Base-by-base conservation (phyloP, 1,284 basidiomycete genomes). In the Sporisorium sorghi region DNA sequence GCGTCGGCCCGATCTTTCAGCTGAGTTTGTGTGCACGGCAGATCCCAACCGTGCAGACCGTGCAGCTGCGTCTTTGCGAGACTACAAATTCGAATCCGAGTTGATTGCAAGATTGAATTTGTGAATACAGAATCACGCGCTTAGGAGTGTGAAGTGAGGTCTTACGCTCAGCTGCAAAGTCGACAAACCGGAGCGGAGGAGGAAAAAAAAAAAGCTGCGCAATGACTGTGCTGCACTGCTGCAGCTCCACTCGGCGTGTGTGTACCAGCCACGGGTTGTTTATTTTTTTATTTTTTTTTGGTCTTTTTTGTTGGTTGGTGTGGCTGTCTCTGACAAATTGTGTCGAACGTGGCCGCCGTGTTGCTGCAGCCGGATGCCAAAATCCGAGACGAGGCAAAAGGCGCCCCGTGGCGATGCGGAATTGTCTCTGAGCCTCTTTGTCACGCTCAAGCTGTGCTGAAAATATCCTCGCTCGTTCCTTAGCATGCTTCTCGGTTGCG, bases 251-350 rank as follows among this genome's bases (percentile, higher is more conserved):
- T 30, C 28, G 23, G 15, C 17, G 5, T n/a, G 6, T 30, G 11
- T 26, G 21, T 26, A 30, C n/a, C n/a, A n/a, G n/a, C n/a, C n/a
- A n/a, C 44, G 44, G 26, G 46, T 32, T 47, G 46, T 47, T 28
- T 47, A 17, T 24, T 32, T 47, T n/a, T 30, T 47, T n/a, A 28
- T 23, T 17, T 7, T 17, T 30, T 47, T 28, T 30, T n/a, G n/a
- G 28, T 30, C 28, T 30, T 30, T 46, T 46, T 46, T 10, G n/a
- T 42, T 21, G 40, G 21, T 19, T 42, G 7, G 5, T 21, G 52
- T 26, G n/a, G n/a, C n/a, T n/a, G n/a, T n/a, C n/a, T n/a, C 44
- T 61, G 50, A 54, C 58, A 61, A 53, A 54, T 32, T 40, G n/a
- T n/a, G n/a, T n/a, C n/a, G n/a, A n/a, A n/a, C n/a, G n/a, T n/a